Percentiles rank a stretch among this genome's conserved stretches.
These are phyloP conservation scores for Xanthoparmelia taractica DNA, from an alignment of 495 filamentous ascomycete genomes.

Conservation along the genomic window DNA sequence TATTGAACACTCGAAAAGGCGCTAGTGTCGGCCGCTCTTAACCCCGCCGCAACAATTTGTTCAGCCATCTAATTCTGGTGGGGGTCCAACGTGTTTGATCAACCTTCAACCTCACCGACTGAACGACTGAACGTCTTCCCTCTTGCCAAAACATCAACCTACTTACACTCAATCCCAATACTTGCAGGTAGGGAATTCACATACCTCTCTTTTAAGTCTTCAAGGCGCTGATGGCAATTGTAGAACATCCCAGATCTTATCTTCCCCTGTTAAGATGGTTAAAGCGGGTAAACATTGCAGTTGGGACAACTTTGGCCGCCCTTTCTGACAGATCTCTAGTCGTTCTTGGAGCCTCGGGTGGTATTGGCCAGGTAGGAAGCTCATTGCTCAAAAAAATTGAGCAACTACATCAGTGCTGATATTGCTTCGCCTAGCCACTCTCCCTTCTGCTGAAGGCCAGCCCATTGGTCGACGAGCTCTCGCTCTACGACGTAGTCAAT, in stretches of 20 bases:
- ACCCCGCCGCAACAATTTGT: not conserved
- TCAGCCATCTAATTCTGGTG: not conserved
- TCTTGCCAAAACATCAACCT: not conserved
- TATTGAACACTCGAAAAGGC: too few species aligned
- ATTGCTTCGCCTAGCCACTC: conserved; percentile 58
- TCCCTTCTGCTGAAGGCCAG: conserved; percentile 88
- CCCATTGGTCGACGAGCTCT: conserved; percentile 79
- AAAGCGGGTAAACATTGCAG: conserved; percentile 62
- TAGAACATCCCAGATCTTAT: not conserved
- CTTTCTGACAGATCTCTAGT: conserved; percentile 47
- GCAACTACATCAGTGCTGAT: not conserved
- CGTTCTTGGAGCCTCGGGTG: conserved; percentile 93
- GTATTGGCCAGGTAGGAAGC: conserved; percentile 83
- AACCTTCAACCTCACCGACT: not conserved
- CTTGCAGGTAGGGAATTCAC: not conserved
- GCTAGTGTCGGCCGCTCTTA: too few species aligned
- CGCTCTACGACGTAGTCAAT: conserved; percentile 98
- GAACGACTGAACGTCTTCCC: not conserved
- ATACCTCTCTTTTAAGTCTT: not conserved
- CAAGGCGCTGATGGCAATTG: not conserved
- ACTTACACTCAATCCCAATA: not conserved
- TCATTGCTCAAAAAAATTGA: not conserved
- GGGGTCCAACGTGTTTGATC: not conserved
- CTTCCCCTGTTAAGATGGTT: conserved; percentile 57
- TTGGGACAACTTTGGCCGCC: not conserved